Percentiles rank a stretch among this genome's conserved stretches.
These are phyloP conservation scores for Candida maesae DNA, from an alignment of 805 yeast genomes.

Conservation along the genomic window DNA sequence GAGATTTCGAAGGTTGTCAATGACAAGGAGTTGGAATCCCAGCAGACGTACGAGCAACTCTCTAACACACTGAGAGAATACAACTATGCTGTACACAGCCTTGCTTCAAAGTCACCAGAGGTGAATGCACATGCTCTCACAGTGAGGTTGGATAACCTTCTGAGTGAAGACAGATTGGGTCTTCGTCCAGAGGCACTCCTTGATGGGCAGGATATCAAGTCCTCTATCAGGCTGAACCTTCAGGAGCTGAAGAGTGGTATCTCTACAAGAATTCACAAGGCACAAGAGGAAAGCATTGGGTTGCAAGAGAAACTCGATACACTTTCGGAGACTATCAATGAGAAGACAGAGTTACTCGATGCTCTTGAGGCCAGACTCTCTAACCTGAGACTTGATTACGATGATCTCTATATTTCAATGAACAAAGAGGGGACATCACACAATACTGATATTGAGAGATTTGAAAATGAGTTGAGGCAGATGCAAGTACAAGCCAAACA, in stretches of 20 bases:
- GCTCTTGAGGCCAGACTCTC: constrained; percentile 53
- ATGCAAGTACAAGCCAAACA: constrained; percentile 47
- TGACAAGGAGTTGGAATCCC: constrained; percentile 48
- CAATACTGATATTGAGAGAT: constrained; percentile 61
- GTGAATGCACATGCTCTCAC: constrained; percentile 34
- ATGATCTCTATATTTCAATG: constrained; percentile 53
- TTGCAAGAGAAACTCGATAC: constrained; percentile 58
- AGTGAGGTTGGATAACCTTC: constrained; percentile 36
- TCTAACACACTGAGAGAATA: constrained; percentile 52
- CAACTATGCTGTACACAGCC: constrained; percentile 48
- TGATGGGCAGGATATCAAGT: constrained; percentile 36
- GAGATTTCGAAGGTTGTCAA: constrained; percentile 43
- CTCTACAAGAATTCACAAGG: constrained; percentile 40
- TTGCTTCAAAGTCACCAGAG: constrained; percentile 33
- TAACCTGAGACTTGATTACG: constrained; percentile 48
- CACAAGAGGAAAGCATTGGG: constrained; percentile 55
- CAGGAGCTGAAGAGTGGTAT: constrained; percentile 44
- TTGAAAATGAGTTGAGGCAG: constrained; percentile 54
- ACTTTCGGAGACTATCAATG: constrained; percentile 49
- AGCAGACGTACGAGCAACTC: constrained; percentile 46
- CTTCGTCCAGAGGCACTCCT: constrained; percentile 39
- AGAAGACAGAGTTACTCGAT: constrained; percentile 54
- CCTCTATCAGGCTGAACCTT: constrained; percentile 33
- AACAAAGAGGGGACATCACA: constrained; percentile 48
- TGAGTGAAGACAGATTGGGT: constrained; percentile 43